phyloP scores from a whole-genome alignment of 345 rosid genomes.

The Hirschfeldia incana region DNA sequence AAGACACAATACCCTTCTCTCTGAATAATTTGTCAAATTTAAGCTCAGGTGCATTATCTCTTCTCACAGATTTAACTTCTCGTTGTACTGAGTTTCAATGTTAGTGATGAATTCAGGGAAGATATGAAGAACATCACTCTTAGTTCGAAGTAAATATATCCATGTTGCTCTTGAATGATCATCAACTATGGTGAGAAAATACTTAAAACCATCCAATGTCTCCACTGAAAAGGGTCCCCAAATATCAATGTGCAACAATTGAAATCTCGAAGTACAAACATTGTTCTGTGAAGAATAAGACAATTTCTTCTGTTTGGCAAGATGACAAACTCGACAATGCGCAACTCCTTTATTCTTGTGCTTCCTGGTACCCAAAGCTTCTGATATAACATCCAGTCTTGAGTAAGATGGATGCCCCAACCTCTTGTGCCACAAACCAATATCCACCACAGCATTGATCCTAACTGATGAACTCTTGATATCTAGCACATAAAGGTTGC shows the following conservation, averaged over 20 bases:
- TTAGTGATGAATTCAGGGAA: too few relatives aligned
- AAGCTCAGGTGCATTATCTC: too few relatives aligned
- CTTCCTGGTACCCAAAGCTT: not conserved
- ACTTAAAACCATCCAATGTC: not conserved
- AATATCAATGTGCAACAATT: not conserved
- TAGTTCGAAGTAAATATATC: too few relatives aligned
- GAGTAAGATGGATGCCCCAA: not conserved
- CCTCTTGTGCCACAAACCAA: not conserved
- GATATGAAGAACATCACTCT: too few relatives aligned
- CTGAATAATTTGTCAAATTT: too few relatives aligned
- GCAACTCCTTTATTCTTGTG: not conserved
- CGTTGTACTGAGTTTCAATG: too few relatives aligned
- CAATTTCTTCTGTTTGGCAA: not conserved
- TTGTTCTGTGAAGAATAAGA: not conserved
- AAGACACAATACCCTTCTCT: too few relatives aligned
- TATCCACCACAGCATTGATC: not conserved
- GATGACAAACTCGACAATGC: not conserved
- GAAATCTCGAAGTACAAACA: not conserved
- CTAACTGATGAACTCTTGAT: rapidly evolving
- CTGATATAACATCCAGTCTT: not conserved
- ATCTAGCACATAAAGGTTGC: not conserved
- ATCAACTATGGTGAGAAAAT: not conserved
- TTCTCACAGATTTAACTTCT: too few relatives aligned
- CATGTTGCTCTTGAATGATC: slow-evolving; percentile 18
- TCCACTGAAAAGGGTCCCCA: not conserved